Evolutionary conservation across 2,329 filamentous ascomycete genomes (phyloP).

Genomic region (Rhynchosporium graminicola): DNA sequence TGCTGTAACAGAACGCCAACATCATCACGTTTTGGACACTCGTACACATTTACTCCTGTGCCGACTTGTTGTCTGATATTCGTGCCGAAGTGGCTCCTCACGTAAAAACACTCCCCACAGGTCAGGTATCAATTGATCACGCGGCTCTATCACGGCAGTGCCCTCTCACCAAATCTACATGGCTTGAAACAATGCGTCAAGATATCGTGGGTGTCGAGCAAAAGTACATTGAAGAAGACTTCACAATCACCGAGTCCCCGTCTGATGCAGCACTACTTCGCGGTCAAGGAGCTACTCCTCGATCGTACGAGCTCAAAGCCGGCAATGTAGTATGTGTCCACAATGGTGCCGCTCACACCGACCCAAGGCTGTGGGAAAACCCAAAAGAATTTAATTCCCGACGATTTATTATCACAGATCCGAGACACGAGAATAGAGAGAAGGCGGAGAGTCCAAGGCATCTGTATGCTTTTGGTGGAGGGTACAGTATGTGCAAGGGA

Average conservation of each 20-base stretch:
- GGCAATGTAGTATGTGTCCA: too few relatives aligned
- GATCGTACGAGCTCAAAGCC: not conserved
- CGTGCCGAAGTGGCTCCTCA: slow-evolving; percentile 4
- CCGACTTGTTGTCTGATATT: not conserved
- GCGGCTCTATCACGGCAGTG: slow-evolving; percentile 9
- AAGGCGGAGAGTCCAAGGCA: not conserved
- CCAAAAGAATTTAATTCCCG: not conserved
- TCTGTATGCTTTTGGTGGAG: slow-evolving; percentile 1
- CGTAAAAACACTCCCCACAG: not conserved
- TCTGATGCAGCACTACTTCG: too few relatives aligned
- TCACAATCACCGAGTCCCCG: too few relatives aligned
- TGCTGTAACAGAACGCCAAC: not conserved
- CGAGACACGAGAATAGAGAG: too few relatives aligned
- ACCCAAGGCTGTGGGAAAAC: too few relatives aligned
- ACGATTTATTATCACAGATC: not conserved
- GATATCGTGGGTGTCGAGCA: too few relatives aligned
- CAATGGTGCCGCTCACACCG: not conserved
- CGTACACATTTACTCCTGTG: not conserved
- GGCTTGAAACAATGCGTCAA: slow-evolving; percentile 7
- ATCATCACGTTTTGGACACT: not conserved
- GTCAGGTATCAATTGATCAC: not conserved
- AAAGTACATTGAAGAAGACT: too few relatives aligned
- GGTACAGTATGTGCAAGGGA: slow-evolving; percentile 9
- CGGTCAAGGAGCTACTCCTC: not conserved
- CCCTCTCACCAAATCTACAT: not conserved